Evolutionary conservation across 2,329 filamentous ascomycete genomes (phyloP), one percentile per base, ranked within the genome.

Genomic region (Alternaria sp.): DNA sequence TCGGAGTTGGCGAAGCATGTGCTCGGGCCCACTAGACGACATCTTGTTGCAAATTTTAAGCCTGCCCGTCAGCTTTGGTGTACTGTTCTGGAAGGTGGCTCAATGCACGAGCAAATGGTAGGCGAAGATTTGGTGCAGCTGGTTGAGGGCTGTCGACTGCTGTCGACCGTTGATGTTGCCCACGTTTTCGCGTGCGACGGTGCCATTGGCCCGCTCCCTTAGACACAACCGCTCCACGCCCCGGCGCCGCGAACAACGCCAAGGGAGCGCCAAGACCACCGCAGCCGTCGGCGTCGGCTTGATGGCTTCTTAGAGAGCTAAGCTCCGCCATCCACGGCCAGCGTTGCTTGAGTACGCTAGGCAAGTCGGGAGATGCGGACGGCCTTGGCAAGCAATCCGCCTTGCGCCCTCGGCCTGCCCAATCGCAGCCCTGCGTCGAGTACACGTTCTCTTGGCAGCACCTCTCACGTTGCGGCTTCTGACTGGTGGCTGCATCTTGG

Each of bases 381-480:
- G 29, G 54, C 26, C 24, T 45, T 24, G 14, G 42, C 31, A 50
- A 2, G 21, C 14, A 53, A 31, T 36, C 33, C 21, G n/a, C 21
- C 26, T 23, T 40, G 26, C 33, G 14, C 21, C 23, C 17, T 10
- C 31, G 17, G 3, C 28, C 23, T 24, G 5, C 21, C 37, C 67
- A 69, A 66, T 68, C 28, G 54, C 14, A 57, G 17, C 58, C 52
- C 36, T 45, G 23, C 49, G 57, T 48, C 13, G 48, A 39, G 59
- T 29, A 58, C 65, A 67, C 65, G 65, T 67, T 61, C 54, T 58
- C 56, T 58, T 54, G 51, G 51, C 37, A 13, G 9, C 5, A 21
- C 6, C 55, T 53, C 54, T 56, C 58, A 57, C 46, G 31, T 52
- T 58, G 46, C 42, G 50, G 37, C 7, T 41, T 62, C 49, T 51